Conservation (phyloP, 345 rosid genomes). For the Lepidium didymum region DNA sequence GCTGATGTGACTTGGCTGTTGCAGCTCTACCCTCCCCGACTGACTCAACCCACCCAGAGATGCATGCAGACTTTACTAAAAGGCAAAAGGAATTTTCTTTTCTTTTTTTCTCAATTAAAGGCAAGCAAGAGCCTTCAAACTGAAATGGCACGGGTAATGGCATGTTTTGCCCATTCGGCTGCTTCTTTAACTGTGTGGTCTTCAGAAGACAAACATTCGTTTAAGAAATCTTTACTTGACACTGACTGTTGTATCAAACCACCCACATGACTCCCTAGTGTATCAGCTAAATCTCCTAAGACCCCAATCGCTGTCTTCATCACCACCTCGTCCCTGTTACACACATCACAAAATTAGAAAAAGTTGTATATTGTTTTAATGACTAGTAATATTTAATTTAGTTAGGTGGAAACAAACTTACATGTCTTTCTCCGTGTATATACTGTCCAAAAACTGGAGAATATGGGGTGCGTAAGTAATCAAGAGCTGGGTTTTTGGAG, state of each 20-base stretch:
- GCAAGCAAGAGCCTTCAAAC: slow-evolving; percentile 42
- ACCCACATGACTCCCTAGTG: slow-evolving; percentile 68
- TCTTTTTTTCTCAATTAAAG: background rate
- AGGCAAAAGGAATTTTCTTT: slow-evolving; percentile 15
- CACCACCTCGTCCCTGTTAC: slow-evolving; percentile 63
- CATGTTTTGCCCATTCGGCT: slow-evolving; percentile 66
- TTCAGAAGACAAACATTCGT: slow-evolving; percentile 65
- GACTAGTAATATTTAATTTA: background rate
- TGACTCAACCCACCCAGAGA: slow-evolving; percentile 28
- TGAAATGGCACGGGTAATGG: slow-evolving; percentile 65
- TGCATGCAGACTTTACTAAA: slow-evolving; percentile 35
- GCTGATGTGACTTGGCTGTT: slow-evolving; percentile 30
- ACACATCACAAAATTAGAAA: background rate
- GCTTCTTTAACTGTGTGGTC: slow-evolving; percentile 49
- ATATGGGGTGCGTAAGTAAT: slow-evolving; percentile 65
- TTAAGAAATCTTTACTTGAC: slow-evolving; percentile 64
- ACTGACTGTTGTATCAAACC: slow-evolving; percentile 66
- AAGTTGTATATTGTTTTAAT: background rate
- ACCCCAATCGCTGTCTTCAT: slow-evolving; percentile 78
- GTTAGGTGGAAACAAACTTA: slow-evolving; percentile 25
- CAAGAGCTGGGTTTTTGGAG: slow-evolving; percentile 62
- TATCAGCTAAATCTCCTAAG: slow-evolving; percentile 75
- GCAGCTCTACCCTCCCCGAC: slow-evolving; percentile 32
- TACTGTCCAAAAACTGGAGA: slow-evolving; percentile 69
- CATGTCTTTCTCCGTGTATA: slow-evolving; percentile 79